Conservation (phyloP, 306 rosid species). For the Cucumis cinereus region DNA sequence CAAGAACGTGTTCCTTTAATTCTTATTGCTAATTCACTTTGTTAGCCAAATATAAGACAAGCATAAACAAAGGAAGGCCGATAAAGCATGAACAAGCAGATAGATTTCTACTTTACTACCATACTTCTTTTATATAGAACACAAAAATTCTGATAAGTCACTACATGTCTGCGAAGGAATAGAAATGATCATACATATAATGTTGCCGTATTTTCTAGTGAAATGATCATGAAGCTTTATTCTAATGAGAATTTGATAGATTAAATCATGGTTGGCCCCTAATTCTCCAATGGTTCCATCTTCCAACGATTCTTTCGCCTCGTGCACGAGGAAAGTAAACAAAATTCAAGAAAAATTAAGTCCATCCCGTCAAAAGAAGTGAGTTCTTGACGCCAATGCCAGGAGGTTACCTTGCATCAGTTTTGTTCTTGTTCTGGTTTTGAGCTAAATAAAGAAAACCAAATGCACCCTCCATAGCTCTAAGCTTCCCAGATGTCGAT, state of each 20-base stretch:
- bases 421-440: slow-evolving; percentile 30
- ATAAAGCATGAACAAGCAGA: background rate
- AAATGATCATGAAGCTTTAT: background rate
- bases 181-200: no score
- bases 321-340: slow-evolving; percentile 61
- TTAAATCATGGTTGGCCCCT: background rate
- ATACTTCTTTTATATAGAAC: background rate
- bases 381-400: slow-evolving; percentile 61
- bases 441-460: slow-evolving; percentile 75
- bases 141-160: background rate
- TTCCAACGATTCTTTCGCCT: background rate
- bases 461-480: slow-evolving; percentile 68
- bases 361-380: slow-evolving; percentile 26
- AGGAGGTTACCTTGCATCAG: slow-evolving; percentile 63
- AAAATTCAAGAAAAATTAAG: slow-evolving; percentile 44
- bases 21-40: background rate
- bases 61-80: background rate
- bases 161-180: background rate
- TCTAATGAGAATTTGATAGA: background rate
- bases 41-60: background rate
- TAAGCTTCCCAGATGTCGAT: slow-evolving; percentile 54
- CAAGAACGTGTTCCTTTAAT: background rate
- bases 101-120: background rate
- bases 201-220: background rate
- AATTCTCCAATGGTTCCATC: slow-evolving; percentile 15